These are phyloP conservation scores for Yamadazyma blattariae DNA, from an alignment of 1,139 yeast genomes.

Conservation along the genomic window DNA sequence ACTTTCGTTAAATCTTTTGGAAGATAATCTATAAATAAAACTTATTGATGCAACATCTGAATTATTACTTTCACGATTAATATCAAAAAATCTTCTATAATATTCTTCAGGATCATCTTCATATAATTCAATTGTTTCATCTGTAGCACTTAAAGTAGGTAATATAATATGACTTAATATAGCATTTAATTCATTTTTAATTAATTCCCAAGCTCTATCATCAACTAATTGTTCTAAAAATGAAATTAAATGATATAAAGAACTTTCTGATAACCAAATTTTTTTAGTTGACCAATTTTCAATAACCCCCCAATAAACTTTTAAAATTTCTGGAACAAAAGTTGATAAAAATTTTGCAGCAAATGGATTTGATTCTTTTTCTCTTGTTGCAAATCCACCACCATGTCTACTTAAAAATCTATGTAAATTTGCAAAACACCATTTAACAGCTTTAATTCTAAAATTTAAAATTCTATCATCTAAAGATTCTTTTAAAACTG, in stretches of 20 bases:
- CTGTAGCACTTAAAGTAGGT: slow-evolving; percentile 59
- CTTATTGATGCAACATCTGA: slow-evolving; percentile 83
- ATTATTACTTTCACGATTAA: slow-evolving; percentile 68
- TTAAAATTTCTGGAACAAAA: slow-evolving; percentile 60
- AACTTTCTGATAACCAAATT: slow-evolving; percentile 59
- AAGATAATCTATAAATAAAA: slow-evolving; percentile 54
- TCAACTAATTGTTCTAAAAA: slow-evolving; percentile 62
- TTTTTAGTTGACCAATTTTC: slow-evolving; percentile 56
- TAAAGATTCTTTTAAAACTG: slow-evolving; percentile 34
- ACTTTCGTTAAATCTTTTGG: slow-evolving; percentile 47
- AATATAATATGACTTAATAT: slow-evolving; percentile 58
- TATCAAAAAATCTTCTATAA: slow-evolving; percentile 64
- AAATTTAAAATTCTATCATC: slow-evolving; percentile 40
- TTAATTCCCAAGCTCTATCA: slow-evolving; percentile 51
- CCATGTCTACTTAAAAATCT: slow-evolving; percentile 58
- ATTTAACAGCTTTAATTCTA: slow-evolving; percentile 61
- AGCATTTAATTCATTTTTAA: slow-evolving; percentile 56
- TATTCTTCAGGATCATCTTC: slow-evolving; percentile 77
- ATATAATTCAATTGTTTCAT: slow-evolving; percentile 56
- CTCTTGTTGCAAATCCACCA: slow-evolving; percentile 42
- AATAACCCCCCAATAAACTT: slow-evolving; percentile 57
- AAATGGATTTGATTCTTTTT: slow-evolving; percentile 35
- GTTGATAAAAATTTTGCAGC: slow-evolving; percentile 45
- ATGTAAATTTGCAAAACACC: slow-evolving; percentile 71
- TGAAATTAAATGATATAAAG: slow-evolving; percentile 60